phyloP scores from a whole-genome alignment of 495 filamentous ascomycete species.

The Chaetomidium leptoderma region DNA sequence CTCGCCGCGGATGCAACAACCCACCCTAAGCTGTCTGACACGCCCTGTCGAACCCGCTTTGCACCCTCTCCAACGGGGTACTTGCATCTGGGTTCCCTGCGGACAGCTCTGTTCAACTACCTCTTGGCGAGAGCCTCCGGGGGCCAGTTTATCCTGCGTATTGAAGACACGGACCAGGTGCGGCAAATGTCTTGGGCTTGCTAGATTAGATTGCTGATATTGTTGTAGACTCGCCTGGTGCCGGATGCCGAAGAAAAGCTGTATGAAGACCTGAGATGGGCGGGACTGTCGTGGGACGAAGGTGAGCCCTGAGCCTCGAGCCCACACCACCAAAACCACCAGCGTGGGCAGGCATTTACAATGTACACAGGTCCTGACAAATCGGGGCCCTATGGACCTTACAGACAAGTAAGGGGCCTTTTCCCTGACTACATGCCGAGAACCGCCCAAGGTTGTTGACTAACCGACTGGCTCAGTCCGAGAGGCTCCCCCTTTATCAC shows the following conservation, averaged over 20 bases:
- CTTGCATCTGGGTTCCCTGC: slow-evolving; percentile 83
- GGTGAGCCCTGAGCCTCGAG: slow-evolving; percentile 46
- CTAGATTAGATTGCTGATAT: slow-evolving; percentile 14
- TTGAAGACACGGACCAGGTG: slow-evolving; percentile 96
- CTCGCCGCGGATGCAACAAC: neutral
- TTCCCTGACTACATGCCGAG: neutral
- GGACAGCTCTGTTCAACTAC: slow-evolving; percentile 91
- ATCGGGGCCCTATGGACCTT: slow-evolving; percentile 76
- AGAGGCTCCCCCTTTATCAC: slow-evolving; percentile 70
- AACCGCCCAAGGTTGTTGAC: neutral
- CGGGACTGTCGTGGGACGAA: slow-evolving; percentile 91
- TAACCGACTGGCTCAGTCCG: slow-evolving; percentile 56
- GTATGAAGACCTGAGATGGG: slow-evolving; percentile 78
- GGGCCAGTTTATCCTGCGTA: slow-evolving; percentile 85
- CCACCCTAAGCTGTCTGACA: slow-evolving; percentile 43
- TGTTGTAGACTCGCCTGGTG: slow-evolving; percentile 45
- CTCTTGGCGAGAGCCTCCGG: slow-evolving; percentile 80
- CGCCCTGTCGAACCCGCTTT: slow-evolving; percentile 83
- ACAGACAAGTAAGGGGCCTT: slow-evolving; percentile 62
- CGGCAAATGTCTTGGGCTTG: slow-evolving; percentile 2
- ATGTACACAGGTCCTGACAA: slow-evolving; percentile 63
- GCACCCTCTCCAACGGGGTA: slow-evolving; percentile 94
- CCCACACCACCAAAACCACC: neutral
- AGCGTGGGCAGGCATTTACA: slow-evolving; percentile 23
- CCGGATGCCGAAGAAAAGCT: slow-evolving; percentile 70